phyloP scores from a whole-genome alignment of 2,329 filamentous ascomycete genomes.

The Venturiaceae sp. region DNA sequence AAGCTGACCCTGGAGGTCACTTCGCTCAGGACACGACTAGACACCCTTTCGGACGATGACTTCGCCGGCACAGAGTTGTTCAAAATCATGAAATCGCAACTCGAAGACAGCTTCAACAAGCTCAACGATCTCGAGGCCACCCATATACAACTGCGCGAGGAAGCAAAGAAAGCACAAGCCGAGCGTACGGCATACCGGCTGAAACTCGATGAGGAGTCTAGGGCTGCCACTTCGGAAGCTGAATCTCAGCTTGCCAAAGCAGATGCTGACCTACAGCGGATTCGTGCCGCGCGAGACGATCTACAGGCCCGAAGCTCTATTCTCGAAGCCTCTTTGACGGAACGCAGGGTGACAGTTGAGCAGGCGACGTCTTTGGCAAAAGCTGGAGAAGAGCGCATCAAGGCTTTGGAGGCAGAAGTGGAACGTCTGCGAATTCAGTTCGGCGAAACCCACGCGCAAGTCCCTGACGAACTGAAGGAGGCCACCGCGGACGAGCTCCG shows the following conservation, averaged over 20 bases:
- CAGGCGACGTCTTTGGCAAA: slow-evolving; percentile 73
- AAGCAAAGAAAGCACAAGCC: slow-evolving; percentile 73
- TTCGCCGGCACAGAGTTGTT: slow-evolving; percentile 89
- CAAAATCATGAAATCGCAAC: slow-evolving; percentile 80
- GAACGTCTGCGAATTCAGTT: slow-evolving; percentile 54
- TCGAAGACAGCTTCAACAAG: slow-evolving; percentile 85
- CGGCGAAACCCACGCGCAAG: slow-evolving; percentile 26
- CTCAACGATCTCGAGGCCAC: slow-evolving; percentile 86
- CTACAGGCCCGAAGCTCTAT: slow-evolving; percentile 71
- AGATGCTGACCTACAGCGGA: slow-evolving; percentile 77
- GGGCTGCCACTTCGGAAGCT: slow-evolving; percentile 61
- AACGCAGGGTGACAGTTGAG: slow-evolving; percentile 57
- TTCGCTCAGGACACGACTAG: slow-evolving; percentile 53
- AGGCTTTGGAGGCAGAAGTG: slow-evolving; percentile 72
- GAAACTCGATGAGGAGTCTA: slow-evolving; percentile 72
- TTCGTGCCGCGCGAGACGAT: slow-evolving; percentile 78
- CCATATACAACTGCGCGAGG: slow-evolving; percentile 75
- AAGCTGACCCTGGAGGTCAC: slow-evolving; percentile 71
- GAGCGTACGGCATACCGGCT: slow-evolving; percentile 76
- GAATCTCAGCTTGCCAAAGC: slow-evolving; percentile 72
- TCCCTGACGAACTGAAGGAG: background rate
- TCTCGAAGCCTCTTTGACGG: slow-evolving; percentile 69
- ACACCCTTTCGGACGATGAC: slow-evolving; percentile 75
- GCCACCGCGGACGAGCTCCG: slow-evolving; percentile 58
- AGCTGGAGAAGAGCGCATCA: slow-evolving; percentile 72